Evolutionary conservation across 1,284 basidiomycete species (phyloP), one percentile per base, ranked within the genome.

Genomic region (Gymnopus androsaceus): DNA sequence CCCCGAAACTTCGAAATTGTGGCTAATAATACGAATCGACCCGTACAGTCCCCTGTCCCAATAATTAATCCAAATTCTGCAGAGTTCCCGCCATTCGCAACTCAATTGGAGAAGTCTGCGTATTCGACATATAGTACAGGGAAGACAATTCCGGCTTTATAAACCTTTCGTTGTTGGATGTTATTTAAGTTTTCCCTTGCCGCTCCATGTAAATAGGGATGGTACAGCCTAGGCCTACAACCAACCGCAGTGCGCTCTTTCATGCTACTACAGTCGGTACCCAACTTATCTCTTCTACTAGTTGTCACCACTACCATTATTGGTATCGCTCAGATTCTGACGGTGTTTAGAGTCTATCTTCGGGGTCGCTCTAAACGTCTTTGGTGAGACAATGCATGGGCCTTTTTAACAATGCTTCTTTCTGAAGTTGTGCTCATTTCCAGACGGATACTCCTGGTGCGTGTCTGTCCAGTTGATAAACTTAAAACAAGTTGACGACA

Each of bases 371-470:
- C 59, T 38, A 55, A 57, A 23, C 66, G 67, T 33, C 54, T 71
- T 12, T 67, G 67, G 34, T 64, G 55, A 55, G 69, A 71, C 49
- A 67, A 71, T 55, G 69, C 64, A 2, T 71, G 67, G 64, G 67
- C 64, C 8, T 60, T 63, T 4, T 55, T 67, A 25, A 55, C 62
- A 3, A 50, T 68, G 21, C n/a, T 64, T 3, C 60, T 60, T 21
- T 56, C 58, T 25, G 47, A 64, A 37, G 59, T 67, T 51, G 36
- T 67, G 46, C 52, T 63, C 33, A 63, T 64, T 4, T 63, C 64
- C 4, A 63, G 33, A 64, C 65, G 19, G 65, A 66, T 47, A 60
- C 57, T 31, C 63, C 67, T 7, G 59, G 61, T 63, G 28, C 21
- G 51, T 45, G n/a, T 25, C 15, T 15, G 11, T 15, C 12, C n/a